Conservation (phyloP, 169 alveolate species). For the Sarcocystis neurona region DNA sequence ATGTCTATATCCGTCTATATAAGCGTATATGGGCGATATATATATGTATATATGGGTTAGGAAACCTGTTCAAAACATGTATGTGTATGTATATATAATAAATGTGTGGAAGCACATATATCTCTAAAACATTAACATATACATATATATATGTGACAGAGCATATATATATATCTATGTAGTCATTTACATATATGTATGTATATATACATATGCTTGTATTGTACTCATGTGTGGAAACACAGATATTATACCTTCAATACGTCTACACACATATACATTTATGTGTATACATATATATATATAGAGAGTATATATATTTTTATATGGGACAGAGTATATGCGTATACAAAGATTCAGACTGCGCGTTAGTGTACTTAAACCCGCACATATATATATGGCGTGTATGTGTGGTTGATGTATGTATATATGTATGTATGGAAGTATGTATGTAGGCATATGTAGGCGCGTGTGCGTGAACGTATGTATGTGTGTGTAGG, state of each 20-base stretch:
- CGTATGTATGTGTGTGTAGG: not conserved
- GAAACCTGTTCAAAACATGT: no score
- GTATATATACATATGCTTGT: not conserved
- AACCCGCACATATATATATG: no score
- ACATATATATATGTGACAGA: not conserved
- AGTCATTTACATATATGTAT: not conserved
- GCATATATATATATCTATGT: not conserved
- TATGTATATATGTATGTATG: conserved; percentile 24
- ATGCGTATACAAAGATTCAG: no score
- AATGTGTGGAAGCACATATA: no score
- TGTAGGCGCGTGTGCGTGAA: not conserved
- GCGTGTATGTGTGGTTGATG: conserved; percentile 33
- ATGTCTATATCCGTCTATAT: not conserved
- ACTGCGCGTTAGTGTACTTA: no score
- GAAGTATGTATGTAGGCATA: not conserved
- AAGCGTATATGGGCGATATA: not conserved
- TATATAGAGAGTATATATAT: not conserved
- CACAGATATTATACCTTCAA: no score
- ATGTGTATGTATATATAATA: no score
- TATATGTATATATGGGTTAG: no score
- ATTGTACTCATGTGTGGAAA: no score
- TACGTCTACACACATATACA: not conserved
- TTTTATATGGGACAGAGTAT: no score
- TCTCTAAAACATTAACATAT: no score
- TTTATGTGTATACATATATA: not conserved